Evolutionary conservation across 2,329 filamentous ascomycete genomes (phyloP).

Genomic region (Tolypocladium ovalisporum): DNA sequence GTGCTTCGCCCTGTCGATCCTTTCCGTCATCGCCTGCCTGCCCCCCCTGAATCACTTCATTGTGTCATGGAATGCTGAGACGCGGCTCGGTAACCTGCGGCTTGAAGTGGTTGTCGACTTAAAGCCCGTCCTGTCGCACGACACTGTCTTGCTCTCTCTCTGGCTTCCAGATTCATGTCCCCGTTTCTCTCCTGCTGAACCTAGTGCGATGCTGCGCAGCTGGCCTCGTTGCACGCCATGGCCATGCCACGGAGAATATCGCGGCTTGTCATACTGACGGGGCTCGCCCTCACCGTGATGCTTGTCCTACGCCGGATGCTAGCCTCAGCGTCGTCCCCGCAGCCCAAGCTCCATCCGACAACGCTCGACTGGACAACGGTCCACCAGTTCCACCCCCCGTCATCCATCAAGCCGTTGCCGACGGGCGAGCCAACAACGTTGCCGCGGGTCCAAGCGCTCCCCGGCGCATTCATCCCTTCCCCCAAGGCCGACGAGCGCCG

Average conservation of each 20-base stretch:
- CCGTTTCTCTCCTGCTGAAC: background rate
- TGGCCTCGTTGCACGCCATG: conserved; percentile 6
- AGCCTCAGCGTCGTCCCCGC: background rate
- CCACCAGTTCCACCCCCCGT: conserved; percentile 16
- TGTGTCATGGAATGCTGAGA: background rate
- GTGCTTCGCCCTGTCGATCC: background rate
- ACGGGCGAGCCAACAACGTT: conserved; percentile 12
- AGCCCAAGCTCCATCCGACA: conserved; percentile 11
- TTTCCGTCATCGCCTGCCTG: background rate
- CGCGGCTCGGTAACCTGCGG: background rate
- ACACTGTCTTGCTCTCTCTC: background rate
- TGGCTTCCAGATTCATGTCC: background rate
- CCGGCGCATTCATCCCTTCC: conserved; percentile 9
- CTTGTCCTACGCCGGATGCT: conserved; percentile 12
- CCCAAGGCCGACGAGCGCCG: conserved; percentile 17
- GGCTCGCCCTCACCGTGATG: conserved; percentile 8
- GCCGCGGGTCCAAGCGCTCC: conserved; percentile 19
- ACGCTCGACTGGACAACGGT: conserved; percentile 20
- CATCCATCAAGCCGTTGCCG: conserved; percentile 20
- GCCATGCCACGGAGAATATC: conserved; percentile 11
- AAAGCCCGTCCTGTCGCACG: background rate
- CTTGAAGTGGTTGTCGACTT: background rate
- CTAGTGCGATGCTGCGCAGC: background rate
- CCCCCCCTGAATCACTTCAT: background rate
- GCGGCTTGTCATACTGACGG: conserved; percentile 11